Evolutionary conservation across 2,329 filamentous ascomycete genomes (phyloP), one percentile per base, ranked within the genome.

Genomic region (Stemphylium lycopersici): DNA sequence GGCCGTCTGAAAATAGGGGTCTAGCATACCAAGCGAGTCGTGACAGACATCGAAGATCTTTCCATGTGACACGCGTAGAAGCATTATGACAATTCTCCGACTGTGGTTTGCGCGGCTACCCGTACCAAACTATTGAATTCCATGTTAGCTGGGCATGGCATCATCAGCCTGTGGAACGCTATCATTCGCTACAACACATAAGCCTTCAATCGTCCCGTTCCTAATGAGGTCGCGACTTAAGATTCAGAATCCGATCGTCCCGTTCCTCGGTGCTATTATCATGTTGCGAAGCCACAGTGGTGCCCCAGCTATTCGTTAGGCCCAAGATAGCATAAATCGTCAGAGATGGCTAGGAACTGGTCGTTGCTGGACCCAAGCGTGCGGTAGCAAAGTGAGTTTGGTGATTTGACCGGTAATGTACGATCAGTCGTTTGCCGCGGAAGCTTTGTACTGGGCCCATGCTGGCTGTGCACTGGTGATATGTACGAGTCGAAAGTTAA

Each of bases 381-480:
- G 32, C 15, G 42, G 42, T 33, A 47, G 22, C 36, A 41, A 36
- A 46, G 48, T 15, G 10, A 37, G 22, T 51, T 44, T 13, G 29
- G 33, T 38, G 15, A 33, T 15, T 16, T 15, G 22, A 18, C 32
- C 13, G 20, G 15, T 15, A 26, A 40, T 48, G 37, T 31, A 47
- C 43, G 8, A 45, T 36, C 20, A 48, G 22, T 20, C 51, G 22
- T 22, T 15, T 33, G 22, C 32, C 12, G 36, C 36, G 33, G 29
- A 22, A 11, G 26, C 37, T 22, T 33, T 31, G 36, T 41, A 38
- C 32, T 43, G 11, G 48, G 40, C 40, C 18, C 47, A 36, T 26
- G 34, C 29, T 24, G 32, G 26, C 32, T 48, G 47, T 55, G 34
- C 36, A 36, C 40, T 50, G 20, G 44, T 24, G 49, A 40, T 42